phyloP scores from a whole-genome alignment of 2,329 filamentous ascomycete genomes.

The Fusarium irregulare region DNA sequence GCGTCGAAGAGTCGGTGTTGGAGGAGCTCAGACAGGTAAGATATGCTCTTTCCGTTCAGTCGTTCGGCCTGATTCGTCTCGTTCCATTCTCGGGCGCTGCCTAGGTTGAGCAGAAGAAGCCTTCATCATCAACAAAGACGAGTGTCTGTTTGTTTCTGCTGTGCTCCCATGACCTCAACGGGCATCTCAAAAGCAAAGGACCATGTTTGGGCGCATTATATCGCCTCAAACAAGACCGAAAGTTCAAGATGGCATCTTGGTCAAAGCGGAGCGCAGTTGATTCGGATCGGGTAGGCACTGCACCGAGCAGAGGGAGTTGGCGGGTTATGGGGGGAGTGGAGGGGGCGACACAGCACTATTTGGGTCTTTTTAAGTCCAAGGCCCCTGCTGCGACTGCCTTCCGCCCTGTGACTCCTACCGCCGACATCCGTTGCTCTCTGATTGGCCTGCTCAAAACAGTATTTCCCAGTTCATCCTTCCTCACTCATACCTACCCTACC shows the following conservation, averaged over 20 bases:
- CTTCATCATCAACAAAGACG: constrained; percentile 11
- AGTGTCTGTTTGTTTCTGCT: constrained; percentile 22
- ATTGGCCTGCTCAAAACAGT: constrained; percentile 34
- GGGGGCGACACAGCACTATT: constrained; percentile 63
- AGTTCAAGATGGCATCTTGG: constrained; percentile 9
- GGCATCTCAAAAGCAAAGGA: not conserved
- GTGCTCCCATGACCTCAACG: not conserved
- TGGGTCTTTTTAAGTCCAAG: constrained; percentile 65
- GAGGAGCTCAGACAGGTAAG: constrained; percentile 89
- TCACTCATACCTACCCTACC: not conserved
- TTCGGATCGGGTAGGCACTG: constrained; percentile 14
- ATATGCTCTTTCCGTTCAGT: constrained; percentile 36
- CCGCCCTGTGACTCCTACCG: constrained; percentile 39
- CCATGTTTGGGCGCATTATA: not conserved
- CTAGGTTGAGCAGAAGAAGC: constrained; percentile 48
- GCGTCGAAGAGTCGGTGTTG: constrained; percentile 87
- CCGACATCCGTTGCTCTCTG: constrained; percentile 24
- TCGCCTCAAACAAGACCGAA: constrained; percentile 11
- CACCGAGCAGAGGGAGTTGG: constrained; percentile 41
- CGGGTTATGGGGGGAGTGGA: constrained; percentile 51
- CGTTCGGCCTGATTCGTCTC: not conserved
- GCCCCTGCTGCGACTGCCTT: constrained; percentile 41
- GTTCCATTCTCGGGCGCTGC: constrained; percentile 6
- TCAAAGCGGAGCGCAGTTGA: constrained; percentile 12
- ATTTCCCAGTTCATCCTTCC: constrained; percentile 18